Evolutionary conservation across 2,329 filamentous ascomycete genomes (phyloP), one percentile per base, ranked within the genome.

Genomic region (Rhytidhysteron rufulum): DNA sequence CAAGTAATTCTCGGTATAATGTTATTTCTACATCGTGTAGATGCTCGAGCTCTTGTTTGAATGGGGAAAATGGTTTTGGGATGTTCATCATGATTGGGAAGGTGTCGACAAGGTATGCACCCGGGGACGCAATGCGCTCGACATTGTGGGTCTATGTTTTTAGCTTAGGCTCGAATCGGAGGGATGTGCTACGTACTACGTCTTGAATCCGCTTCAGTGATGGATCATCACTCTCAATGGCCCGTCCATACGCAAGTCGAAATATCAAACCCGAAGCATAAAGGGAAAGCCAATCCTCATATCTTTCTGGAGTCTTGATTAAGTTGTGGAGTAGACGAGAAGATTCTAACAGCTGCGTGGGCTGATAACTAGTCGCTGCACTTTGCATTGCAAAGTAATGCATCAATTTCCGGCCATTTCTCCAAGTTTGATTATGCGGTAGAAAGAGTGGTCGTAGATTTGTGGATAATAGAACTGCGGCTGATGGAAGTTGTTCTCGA

Each of bases 181-280:
- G n/a, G n/a, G n/a, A n/a, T n/a, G n/a, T n/a, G n/a, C n/a, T 61
- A 34, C 61, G 55, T 13, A 58, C 54, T 8, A 67, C 54, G 11
- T 55, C 45, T n/a, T 63, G 49, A 18, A 68, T 58, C 17, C 54
- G 47, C 3, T 50, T 46, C 4, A 66, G 50, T 27, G 56, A 41
- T 1, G 48, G 44, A 22, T 68, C 66, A 2, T 62, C 50, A 1
- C 58, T 66, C 17, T 54, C 50, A 11, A 70, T 53, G 0, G 48
- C 44, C 33, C 62, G 62, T 2, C 66, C 68, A 42, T 66, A 71
- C 3, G 54, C 62, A 18, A 71, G 48, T 3, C 69, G 62, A 13
- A 70, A 57, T 8, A 70, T 67, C 1, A 72, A 45, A 3, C 67
- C 65, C 1, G 66, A 58, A 6, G 68, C 60, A 42, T 70, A 71